These are phyloP conservation scores for Raphanus raphanistrum DNA, from an alignment of 345 rosid genomes.

Conservation along the genomic window DNA sequence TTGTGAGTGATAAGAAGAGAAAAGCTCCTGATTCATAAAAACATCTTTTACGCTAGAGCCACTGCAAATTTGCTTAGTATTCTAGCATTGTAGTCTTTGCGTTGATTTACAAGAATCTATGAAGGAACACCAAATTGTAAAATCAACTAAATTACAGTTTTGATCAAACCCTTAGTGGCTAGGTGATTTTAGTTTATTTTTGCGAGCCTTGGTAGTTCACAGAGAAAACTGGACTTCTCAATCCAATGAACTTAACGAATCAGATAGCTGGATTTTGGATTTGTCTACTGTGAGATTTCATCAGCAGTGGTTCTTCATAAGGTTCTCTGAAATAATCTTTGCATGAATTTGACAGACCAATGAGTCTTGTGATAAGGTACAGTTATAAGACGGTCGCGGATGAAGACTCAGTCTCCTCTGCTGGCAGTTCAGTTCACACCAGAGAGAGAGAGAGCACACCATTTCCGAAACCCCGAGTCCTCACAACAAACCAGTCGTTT, in stretches of 20 bases:
- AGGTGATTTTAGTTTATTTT: too few relatives aligned
- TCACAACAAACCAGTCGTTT: slow-evolving; percentile 2
- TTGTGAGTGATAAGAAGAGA: slow-evolving; percentile 61
- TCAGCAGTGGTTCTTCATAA: not conserved
- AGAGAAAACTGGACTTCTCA: not conserved
- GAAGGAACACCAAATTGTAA: not conserved
- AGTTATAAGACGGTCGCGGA: not conserved
- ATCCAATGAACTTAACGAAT: not conserved
- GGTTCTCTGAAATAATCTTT: not conserved
- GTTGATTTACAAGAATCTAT: not conserved
- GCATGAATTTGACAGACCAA: not conserved
- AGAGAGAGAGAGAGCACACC: not conserved
- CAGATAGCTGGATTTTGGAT: not conserved
- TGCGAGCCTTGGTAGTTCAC: not conserved
- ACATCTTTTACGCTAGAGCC: slow-evolving; percentile 6
- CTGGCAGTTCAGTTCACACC: not conserved
- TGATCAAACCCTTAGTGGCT: not conserved
- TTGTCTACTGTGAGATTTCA: slow-evolving; percentile 12
- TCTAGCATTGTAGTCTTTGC: not conserved
- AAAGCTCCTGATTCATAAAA: slow-evolving; percentile 61
- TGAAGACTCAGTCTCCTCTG: slow-evolving; percentile 16
- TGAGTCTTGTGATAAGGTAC: not conserved
- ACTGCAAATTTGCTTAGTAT: not conserved
- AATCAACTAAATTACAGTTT: slow-evolving; percentile 4
- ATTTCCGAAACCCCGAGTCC: not conserved